Conservation (phyloP, 495 filamentous ascomycete genomes). For the Xylaria cubensis region DNA sequence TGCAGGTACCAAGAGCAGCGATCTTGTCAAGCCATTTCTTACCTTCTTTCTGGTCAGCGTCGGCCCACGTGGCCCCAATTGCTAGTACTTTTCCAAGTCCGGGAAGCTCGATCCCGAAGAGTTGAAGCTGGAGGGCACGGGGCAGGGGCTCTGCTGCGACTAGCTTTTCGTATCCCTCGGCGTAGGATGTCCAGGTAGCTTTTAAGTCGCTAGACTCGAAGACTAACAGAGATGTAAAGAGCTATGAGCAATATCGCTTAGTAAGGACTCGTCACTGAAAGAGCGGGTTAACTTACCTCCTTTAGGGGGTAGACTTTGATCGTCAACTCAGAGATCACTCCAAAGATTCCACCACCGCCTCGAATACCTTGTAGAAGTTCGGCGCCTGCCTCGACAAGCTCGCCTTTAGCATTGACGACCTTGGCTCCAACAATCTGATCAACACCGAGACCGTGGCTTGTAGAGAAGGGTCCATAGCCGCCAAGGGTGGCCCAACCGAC, state of each 20-base stretch:
- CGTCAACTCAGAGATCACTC: slow-evolving; percentile 48
- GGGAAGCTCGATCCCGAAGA: slow-evolving; percentile 17
- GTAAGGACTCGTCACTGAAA: too few relatives aligned
- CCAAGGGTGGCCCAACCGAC: slow-evolving; percentile 51
- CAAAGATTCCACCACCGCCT: slow-evolving; percentile 54
- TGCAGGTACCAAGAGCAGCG: slow-evolving; percentile 13
- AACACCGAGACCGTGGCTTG: slow-evolving; percentile 43
- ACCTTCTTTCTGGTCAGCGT: slow-evolving; percentile 16
- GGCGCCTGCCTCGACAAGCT: slow-evolving; percentile 36
- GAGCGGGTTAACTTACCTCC: too few relatives aligned
- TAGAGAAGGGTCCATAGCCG: slow-evolving; percentile 44
- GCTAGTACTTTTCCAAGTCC: slow-evolving; percentile 16
- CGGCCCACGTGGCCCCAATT: slow-evolving; percentile 15
- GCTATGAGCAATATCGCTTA: too few relatives aligned
- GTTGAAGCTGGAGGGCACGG: slow-evolving; percentile 15
- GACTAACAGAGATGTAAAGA: too few relatives aligned
- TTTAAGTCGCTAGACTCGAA: too few relatives aligned
- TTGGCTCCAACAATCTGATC: slow-evolving; percentile 43
- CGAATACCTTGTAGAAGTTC: slow-evolving; percentile 32
- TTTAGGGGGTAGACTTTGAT: slow-evolving; percentile 30
- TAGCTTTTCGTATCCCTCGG: too few relatives aligned
- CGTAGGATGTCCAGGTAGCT: too few relatives aligned
- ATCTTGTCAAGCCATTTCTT: slow-evolving; percentile 22
- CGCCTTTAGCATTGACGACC: slow-evolving; percentile 39
- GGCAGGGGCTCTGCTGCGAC: neutral